Evolutionary conservation across 352 stramenopile genomes (phyloP), one percentile per base, ranked within the genome.

Genomic region (Pythium oligandrum): DNA sequence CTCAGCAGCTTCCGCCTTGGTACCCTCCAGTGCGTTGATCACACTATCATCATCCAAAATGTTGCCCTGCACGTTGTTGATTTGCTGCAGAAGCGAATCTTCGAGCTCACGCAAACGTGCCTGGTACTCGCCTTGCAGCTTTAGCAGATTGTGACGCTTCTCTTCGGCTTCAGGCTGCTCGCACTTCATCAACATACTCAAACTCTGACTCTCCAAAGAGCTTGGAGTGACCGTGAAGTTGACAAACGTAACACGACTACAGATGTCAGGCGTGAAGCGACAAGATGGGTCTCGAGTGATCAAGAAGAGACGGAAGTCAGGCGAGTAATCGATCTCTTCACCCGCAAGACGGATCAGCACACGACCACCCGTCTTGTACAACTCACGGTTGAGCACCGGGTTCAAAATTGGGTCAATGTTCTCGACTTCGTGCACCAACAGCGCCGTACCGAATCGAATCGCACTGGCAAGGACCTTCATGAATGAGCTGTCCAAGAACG

Each of bases 271-370:
- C 5, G 97, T 96, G 46, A 99, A 97, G 35, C 96, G 92, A 33
- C 97, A 98, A 5, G 88, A 96, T 42, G 96, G 90, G 64, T 99
- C 97, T 61, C 98, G 93, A 30, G 97, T 99, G 49, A 96, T 97
- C n/a, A 99, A 72, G 66, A 99, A 98, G 37, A 99, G 88, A 54
- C 93, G 88, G 71, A 99, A 99, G 51, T 98, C 92, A 0, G 97
- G 97, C 49, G 91, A 98, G 71, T 99, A 99, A 63, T 99, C 98
- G 55, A 99, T 98, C 57, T 99, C 97, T 72, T 99, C 97, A 11
- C 93, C 97, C 39, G 95, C 97, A 50, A 99, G 86, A 37, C 96
- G 87, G 61, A 99, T 97, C 17, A 99, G 72, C 26, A 97, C 97
- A 32, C 97, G 86, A n/a, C 97, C 97, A 50, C 97, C 97, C 38